phyloP scores from a whole-genome alignment of 2,329 filamentous ascomycete species.

The Monilinia vaccinii-corymbosi region DNA sequence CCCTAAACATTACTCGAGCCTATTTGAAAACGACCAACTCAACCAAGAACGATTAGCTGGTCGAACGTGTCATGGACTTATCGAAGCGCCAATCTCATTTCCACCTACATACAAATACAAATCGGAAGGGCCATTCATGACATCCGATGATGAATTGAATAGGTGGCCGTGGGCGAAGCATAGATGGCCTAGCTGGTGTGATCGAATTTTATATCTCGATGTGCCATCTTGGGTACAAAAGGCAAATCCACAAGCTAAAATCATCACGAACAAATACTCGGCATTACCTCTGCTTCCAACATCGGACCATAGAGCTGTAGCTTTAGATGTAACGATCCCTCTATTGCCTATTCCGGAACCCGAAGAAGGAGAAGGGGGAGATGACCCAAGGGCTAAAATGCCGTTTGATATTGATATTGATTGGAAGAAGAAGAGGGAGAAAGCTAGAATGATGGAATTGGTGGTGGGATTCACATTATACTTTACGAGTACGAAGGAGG shows the following conservation, averaged over 20 bases:
- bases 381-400: constrained; percentile 35
- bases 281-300: constrained; percentile 70
- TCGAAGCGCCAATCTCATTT: constrained; percentile 66
- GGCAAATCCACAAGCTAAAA: constrained; percentile 33
- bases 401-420: constrained; percentile 49
- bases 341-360: constrained; percentile 35
- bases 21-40: constrained; percentile 73
- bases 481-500: constrained; percentile 27
- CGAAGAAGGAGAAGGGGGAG: constrained; percentile 24
- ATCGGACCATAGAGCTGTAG: constrained; percentile 83
- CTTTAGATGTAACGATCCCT: constrained; percentile 59
- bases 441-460: constrained; percentile 49
- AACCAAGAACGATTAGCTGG: constrained; percentile 58
- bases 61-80: constrained; percentile 67
- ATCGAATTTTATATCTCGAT: constrained; percentile 74
- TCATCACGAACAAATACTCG: constrained; percentile 56
- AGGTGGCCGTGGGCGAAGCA: constrained; percentile 69
- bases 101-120: constrained; percentile 92
- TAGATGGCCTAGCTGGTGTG: constrained; percentile 89
- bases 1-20: constrained; percentile 51
- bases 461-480: constrained; percentile 47
- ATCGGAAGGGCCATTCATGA: constrained; percentile 35
- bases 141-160: constrained; percentile 32
- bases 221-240: constrained; percentile 42
- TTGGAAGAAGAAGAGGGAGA: constrained; percentile 44